phyloP scores from a whole-genome alignment of 1,139 yeast genomes.

The Zygoascus sp. region DNA sequence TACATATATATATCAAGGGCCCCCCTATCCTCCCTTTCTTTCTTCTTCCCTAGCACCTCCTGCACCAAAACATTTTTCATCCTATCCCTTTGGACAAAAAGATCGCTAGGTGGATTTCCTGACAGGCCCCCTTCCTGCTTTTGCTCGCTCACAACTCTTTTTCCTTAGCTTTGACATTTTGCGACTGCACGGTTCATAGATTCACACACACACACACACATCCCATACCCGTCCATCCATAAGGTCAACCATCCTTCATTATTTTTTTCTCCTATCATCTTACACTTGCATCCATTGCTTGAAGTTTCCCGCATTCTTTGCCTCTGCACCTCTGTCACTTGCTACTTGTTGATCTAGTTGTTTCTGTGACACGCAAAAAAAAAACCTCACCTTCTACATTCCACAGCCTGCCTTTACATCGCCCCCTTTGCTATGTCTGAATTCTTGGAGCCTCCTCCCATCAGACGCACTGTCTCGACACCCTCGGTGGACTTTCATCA shows the following conservation, averaged over 20 bases:
- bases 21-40: conserved; percentile 5
- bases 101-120: conserved; percentile 3
- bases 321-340: neutral
- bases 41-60: neutral
- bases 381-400: neutral
- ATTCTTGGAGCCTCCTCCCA: conserved; percentile 14
- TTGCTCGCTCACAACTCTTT: too few species aligned
- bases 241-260: too few species aligned
- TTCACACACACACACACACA: too few species aligned
- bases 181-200: too few species aligned
- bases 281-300: neutral
- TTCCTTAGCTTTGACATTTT: too few species aligned
- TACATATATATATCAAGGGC: conserved; percentile 5
- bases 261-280: too few species aligned
- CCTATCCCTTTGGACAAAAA: neutral
- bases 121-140: too few species aligned
- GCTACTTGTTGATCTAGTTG: too few species aligned
- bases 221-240: too few species aligned
- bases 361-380: too few species aligned
- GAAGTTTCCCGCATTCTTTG: neutral
- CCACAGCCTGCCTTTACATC: neutral
- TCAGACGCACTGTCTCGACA: conserved; percentile 15
- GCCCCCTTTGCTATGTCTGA: conserved; percentile 8
- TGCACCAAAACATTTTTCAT: conserved; percentile 1
- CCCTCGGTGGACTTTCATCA: conserved; percentile 11